These are phyloP conservation scores for Fusarium nisikadoi DNA, from an alignment of 2,329 filamentous ascomycete species.

Conservation along the genomic window DNA sequence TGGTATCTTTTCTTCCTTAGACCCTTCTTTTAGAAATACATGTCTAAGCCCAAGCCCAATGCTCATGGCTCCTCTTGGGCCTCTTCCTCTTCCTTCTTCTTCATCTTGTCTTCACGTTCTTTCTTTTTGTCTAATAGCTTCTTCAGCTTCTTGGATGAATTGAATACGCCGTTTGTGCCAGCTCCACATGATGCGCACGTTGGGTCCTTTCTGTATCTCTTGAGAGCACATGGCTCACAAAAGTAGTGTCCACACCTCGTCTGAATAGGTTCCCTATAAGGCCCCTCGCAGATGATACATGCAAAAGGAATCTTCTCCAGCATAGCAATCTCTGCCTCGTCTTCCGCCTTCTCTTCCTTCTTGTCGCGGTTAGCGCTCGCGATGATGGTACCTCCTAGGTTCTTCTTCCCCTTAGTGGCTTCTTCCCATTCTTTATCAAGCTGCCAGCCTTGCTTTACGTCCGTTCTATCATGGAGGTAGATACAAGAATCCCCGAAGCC, in stretches of 20 bases:
- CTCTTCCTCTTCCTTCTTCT: conserved; percentile 62
- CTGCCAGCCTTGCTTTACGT: conserved; percentile 86
- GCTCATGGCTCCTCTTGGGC: conserved; percentile 51
- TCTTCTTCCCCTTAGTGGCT: conserved; percentile 76
- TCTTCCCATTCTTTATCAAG: conserved; percentile 94
- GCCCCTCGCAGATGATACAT: conserved; percentile 84
- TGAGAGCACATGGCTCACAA: conserved; percentile 88
- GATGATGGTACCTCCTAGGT: conserved; percentile 68
- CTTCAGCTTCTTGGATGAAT: conserved; percentile 83
- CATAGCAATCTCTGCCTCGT: conserved; percentile 73
- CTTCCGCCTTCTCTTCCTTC: conserved; percentile 51
- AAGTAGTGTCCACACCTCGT: conserved; percentile 97
- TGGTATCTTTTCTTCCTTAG: conserved; percentile 21
- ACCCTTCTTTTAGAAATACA: neutral
- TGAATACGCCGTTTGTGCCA: conserved; percentile 90
- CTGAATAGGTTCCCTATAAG: conserved; percentile 82
- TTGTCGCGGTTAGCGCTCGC: conserved; percentile 65
- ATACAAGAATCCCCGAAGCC: conserved; percentile 53
- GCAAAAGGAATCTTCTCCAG: conserved; percentile 88
- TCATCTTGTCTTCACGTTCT: conserved; percentile 67
- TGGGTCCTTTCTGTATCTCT: conserved; percentile 86
- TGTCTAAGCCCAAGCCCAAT: neutral
- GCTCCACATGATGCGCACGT: conserved; percentile 86
- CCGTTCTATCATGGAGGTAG: no score
- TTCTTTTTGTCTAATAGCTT: conserved; percentile 81